A percentile compares a stretch with the other conserved stretches of the same genome.
Conservation (phyloP, 2,329 filamentous ascomycete species). For the Xylaria sp. region DNA sequence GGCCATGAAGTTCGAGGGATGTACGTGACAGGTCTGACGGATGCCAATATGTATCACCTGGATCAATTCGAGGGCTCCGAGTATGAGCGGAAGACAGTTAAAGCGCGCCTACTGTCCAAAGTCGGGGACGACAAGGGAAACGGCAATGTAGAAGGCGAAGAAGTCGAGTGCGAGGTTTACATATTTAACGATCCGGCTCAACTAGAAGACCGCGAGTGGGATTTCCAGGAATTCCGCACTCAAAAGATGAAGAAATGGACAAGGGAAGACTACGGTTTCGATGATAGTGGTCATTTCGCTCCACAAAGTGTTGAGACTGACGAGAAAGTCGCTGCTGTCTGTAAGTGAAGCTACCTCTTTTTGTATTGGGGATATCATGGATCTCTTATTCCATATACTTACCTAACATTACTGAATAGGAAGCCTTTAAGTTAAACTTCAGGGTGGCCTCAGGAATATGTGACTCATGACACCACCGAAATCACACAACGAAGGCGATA, state of each 20-base stretch:
- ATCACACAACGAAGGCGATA: background rate
- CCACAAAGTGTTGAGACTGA: conserved; percentile 39
- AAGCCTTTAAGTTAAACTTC: background rate
- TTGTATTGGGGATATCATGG: background rate
- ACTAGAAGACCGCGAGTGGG: conserved; percentile 84
- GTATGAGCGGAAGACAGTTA: conserved; percentile 51
- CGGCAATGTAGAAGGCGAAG: conserved; percentile 56
- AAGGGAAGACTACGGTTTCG: conserved; percentile 59
- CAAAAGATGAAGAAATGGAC: conserved; percentile 73
- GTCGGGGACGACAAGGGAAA: conserved; percentile 52
- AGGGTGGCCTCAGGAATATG: background rate
- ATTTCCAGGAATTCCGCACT: conserved; percentile 82
- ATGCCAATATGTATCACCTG: conserved; percentile 77
- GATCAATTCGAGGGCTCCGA: conserved; percentile 85
- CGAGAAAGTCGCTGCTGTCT: conserved; percentile 42
- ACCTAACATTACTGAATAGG: conserved; percentile 27
- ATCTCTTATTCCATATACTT: background rate
- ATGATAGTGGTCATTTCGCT: conserved; percentile 48
- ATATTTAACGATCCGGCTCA: conserved; percentile 63
- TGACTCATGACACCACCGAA: background rate
- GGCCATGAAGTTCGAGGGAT: conserved; percentile 75
- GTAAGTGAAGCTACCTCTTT: conserved; percentile 34
- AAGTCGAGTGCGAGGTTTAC: conserved; percentile 70
- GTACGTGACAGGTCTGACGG: conserved; percentile 80
- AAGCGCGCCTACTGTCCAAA: conserved; percentile 51